Evolutionary conservation across 2,329 filamentous ascomycete species (phyloP).

Genomic region (Fusarium austroafricanum): DNA sequence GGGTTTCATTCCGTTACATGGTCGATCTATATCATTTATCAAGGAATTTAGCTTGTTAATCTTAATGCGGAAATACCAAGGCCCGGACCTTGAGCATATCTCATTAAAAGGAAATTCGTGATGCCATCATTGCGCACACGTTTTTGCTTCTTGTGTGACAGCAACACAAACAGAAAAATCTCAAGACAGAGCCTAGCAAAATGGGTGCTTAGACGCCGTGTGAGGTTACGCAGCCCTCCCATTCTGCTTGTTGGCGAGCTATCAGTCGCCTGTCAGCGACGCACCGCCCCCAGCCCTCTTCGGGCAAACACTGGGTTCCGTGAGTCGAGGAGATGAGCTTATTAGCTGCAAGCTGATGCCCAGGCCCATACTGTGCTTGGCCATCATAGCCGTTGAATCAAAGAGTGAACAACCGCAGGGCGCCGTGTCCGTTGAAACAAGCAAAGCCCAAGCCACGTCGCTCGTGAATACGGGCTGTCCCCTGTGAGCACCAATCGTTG

Average conservation of each 20-base stretch:
- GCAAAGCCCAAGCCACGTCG: conserved; percentile 35
- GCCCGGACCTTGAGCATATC: conserved; percentile 1
- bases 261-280: conserved; percentile 19
- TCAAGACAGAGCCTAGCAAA: conserved; percentile 3
- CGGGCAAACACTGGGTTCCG: conserved; percentile 24
- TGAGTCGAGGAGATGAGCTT: not conserved
- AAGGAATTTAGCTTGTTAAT: not conserved
- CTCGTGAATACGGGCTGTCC: conserved; percentile 38
- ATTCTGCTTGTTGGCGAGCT: conserved; percentile 3
- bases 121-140: conserved; percentile 33
- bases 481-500: conserved; percentile 32
- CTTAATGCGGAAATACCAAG: conserved; percentile 11
- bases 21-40: not conserved
- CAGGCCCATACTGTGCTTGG: not conserved
- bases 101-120: conserved; percentile 5
- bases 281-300: conserved; percentile 9
- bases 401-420: conserved; percentile 21
- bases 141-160: conserved; percentile 18
- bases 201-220: conserved; percentile 28
- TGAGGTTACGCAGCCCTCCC: conserved; percentile 20
- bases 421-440: conserved; percentile 27
- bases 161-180: conserved; percentile 2
- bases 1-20: not conserved
- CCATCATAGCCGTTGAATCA: conserved; percentile 16
- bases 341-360: not conserved